Evolutionary conservation across 805 yeast species (phyloP).

Genomic region (Cyberlindnera xylosilytica): DNA sequence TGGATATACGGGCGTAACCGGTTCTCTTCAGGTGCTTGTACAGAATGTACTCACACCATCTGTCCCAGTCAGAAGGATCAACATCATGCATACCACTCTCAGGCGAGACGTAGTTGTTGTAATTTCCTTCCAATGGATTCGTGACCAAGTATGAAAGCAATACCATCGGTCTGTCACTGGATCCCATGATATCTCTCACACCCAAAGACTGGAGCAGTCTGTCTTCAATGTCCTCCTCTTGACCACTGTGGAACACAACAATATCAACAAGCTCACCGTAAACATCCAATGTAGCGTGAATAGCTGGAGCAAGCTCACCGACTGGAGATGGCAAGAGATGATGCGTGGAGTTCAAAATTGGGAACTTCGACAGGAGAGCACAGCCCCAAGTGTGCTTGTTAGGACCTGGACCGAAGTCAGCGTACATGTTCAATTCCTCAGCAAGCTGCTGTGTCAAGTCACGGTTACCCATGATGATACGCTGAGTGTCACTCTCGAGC

Average conservation of each 20-base stretch:
- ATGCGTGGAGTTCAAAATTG: slow-evolving; percentile 85
- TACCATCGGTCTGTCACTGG: slow-evolving; percentile 77
- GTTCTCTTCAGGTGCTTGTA: slow-evolving; percentile 83
- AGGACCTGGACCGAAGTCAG: slow-evolving; percentile 97
- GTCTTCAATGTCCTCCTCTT: slow-evolving; percentile 95
- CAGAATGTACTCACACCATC: slow-evolving; percentile 97
- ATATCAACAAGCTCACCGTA: slow-evolving; percentile 87
- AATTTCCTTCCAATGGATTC: slow-evolving; percentile 82
- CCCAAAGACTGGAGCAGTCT: slow-evolving; percentile 81
- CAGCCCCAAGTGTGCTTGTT: slow-evolving; percentile 99
- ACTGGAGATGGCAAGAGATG: slow-evolving; percentile 94
- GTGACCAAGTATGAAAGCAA: slow-evolving; percentile 89
- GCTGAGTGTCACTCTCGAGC: slow-evolving; percentile 89
- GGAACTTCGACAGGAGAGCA: slow-evolving; percentile 88
- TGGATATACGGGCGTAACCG: slow-evolving; percentile 90
- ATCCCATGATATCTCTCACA: slow-evolving; percentile 76
- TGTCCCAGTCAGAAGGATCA: slow-evolving; percentile 89
- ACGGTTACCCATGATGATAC: slow-evolving; percentile 92
- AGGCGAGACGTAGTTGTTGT: slow-evolving; percentile 85
- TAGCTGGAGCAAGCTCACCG: slow-evolving; percentile 98
- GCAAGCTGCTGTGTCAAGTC: slow-evolving; percentile 90
- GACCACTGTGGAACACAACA: slow-evolving; percentile 97
- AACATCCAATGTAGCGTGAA: slow-evolving; percentile 90
- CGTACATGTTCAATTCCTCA: slow-evolving; percentile 91
- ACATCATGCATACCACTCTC: slow-evolving; percentile 87